Percentiles rank a stretch among this genome's conserved stretches.
Evolutionary conservation across 192 early-diverging fungal species (phyloP).

Genomic region (Backusella psychrophila): DNA sequence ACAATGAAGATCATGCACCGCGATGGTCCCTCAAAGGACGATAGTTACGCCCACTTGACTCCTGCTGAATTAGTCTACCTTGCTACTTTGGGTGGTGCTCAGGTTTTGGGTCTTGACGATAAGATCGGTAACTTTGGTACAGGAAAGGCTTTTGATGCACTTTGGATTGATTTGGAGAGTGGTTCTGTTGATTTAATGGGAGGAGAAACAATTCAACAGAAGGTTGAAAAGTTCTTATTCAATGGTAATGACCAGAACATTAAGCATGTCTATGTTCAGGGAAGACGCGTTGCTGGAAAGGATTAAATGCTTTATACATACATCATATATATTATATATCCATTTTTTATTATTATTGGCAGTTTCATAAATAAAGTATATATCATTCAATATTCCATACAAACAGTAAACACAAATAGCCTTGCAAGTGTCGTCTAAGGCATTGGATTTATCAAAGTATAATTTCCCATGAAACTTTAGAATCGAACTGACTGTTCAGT

Average conservation of each 20-base stretch:
- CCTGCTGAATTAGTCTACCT: conserved; percentile 78
- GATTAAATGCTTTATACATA: neutral
- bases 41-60: conserved; percentile 50
- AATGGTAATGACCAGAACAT: conserved; percentile 90
- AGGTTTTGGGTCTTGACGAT: conserved; percentile 69
- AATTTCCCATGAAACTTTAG: neutral
- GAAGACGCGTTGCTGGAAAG: conserved; percentile 48
- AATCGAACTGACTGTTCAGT: neutral
- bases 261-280: conserved; percentile 76
- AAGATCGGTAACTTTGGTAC: conserved; percentile 78
- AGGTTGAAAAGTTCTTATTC: conserved; percentile 90
- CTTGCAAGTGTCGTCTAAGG: neutral
- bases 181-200: conserved; percentile 66
- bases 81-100: conserved; percentile 90
- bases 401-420: neutral
- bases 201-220: conserved; percentile 48
- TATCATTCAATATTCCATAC: neutral
- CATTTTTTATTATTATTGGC: neutral
- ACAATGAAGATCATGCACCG: conserved; percentile 47
- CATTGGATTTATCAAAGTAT: neutral
- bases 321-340: neutral
- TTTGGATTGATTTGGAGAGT: conserved; percentile 60
- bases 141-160: conserved; percentile 93
- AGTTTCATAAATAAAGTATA: neutral
- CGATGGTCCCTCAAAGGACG: conserved; percentile 14